Base-by-base conservation (phyloP, 2,329 filamentous ascomycete genomes). In the Coniochaeta ligniaria region DNA sequence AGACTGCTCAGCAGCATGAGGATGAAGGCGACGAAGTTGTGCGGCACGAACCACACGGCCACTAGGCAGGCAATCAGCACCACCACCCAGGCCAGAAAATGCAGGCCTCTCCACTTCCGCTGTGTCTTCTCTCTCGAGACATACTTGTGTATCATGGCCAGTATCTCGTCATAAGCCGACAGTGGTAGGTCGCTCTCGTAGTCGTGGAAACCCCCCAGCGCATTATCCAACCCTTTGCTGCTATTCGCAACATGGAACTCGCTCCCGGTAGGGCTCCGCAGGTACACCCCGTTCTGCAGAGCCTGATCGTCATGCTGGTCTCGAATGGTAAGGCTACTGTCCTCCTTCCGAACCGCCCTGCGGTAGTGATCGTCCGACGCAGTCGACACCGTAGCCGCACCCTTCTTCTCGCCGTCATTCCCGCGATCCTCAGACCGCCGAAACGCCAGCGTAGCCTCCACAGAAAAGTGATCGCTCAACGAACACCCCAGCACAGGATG, bases 381-480 rank as follows among this genome's bases (percentile, higher is more conserved):
- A 55, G 59, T 61, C 43, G 61, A 57, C 47, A 45, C 58, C 35
- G 57, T 50, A 22, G 64, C 11, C 12, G 62, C n/a, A 56, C 61
- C 54, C 22, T 22, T 38, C 31, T 38, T 57, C 28, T 11, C 17
- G n/a, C 7, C 35, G 6, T 12, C n/a, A 22, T 24, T 17, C 20
- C 2, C 7, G 31, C 3, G 20, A 35, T 6, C 31, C 3, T 57
- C 31, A 2, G 2, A 68, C 1, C 70, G 71, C 65, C 81, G 76
- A 14, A 83, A 80, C 5, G 77, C 74, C 11, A 98, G 80, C 0
- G 91, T 92, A 6, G 91, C 87, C 71, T 94, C 89, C 59, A 98
- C 89, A 24, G 91, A 92, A 73, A 97, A 98, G 73, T 98, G 95
- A 71, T 99, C 94, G 67, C 92, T 97, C 28, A 98, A 80, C 1